These are phyloP conservation scores for Bryum argenteum DNA, from an alignment of 225 moss, liverwort and hornwort species.

Conservation along the genomic window DNA sequence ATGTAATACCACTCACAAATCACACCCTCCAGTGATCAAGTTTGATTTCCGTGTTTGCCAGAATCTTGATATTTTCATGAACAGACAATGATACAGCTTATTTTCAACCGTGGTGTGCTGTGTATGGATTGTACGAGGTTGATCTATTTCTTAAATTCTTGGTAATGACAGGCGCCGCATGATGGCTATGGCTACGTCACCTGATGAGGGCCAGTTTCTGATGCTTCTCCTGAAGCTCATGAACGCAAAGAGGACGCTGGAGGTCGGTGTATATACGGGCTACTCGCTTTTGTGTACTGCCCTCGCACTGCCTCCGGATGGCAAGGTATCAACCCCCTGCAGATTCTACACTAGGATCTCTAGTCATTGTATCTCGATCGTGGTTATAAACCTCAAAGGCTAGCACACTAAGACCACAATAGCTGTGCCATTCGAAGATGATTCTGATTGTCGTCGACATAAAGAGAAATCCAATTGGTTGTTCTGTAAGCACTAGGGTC, in stretches of 20 bases:
- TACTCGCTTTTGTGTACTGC: conserved; percentile 92
- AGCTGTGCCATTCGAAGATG: too few species aligned
- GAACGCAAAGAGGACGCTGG: conserved; percentile 85
- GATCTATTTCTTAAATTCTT: not conserved
- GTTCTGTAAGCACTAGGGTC: not conserved
- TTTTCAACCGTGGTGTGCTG: too few species aligned
- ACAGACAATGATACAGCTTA: too few species aligned
- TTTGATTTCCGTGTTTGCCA: too few species aligned
- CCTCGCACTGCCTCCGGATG: conserved; percentile 81
- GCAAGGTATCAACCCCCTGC: conserved; percentile 55
- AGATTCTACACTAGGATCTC: too few species aligned
- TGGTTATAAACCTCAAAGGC: too few species aligned
- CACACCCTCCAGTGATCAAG: too few species aligned
- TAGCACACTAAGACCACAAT: too few species aligned
- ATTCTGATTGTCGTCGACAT: too few species aligned
- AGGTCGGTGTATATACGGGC: conserved; percentile 89
- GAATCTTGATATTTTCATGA: too few species aligned
- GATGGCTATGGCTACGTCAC: conserved; percentile 86
- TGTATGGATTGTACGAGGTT: not conserved
- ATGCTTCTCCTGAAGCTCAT: conserved; percentile 86
- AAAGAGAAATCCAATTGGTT: not conserved
- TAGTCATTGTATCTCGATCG: too few species aligned
- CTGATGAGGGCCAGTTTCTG: conserved; percentile 89
- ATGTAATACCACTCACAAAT: conserved; percentile 44
- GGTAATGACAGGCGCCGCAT: conserved; percentile 55